Conservation (phyloP, 768 basidiomycete species). For the Macrolepiota dolichaula region DNA sequence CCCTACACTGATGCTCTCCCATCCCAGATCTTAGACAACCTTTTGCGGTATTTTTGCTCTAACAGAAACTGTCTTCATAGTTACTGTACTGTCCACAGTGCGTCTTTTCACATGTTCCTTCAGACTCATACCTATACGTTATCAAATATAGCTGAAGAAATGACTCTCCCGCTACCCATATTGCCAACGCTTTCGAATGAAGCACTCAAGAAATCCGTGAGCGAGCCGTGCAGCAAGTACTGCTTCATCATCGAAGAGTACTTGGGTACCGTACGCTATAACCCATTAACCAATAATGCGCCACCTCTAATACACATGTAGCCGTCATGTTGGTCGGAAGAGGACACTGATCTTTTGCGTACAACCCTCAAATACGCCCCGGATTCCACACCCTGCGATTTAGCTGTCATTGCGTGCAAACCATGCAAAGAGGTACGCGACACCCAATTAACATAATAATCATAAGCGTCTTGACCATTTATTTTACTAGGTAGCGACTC, state of each 20-base stretch:
- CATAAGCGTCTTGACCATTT: constrained; percentile 7
- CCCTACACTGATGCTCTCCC: constrained; percentile 11
- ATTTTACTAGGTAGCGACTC: constrained; percentile 19
- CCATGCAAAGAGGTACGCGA: constrained; percentile 41
- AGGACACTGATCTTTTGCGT: constrained; percentile 24
- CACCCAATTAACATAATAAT: constrained; percentile 9
- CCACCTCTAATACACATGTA: background rate
- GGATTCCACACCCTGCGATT: constrained; percentile 44
- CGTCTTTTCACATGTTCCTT: constrained; percentile 12
- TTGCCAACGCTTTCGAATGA: constrained; percentile 21
- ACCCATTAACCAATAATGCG: background rate
- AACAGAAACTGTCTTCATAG: constrained; percentile 48
- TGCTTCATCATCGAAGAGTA: constrained; percentile 25
- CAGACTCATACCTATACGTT: background rate
- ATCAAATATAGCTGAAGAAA: constrained; percentile 20
- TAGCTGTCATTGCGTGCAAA: constrained; percentile 44
- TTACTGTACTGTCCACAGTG: constrained; percentile 50
- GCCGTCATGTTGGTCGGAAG: constrained; percentile 22
- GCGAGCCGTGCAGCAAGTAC: constrained; percentile 25
- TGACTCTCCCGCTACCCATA: constrained; percentile 23
- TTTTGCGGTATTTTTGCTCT: constrained; percentile 46
- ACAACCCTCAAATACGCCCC: constrained; percentile 40
- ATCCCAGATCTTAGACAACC: constrained; percentile 23
- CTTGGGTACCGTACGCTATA: background rate
- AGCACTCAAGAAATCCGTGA: constrained; percentile 14